phyloP scores from a whole-genome alignment of 805 yeast genomes.

The Kodamaea restingae region DNA sequence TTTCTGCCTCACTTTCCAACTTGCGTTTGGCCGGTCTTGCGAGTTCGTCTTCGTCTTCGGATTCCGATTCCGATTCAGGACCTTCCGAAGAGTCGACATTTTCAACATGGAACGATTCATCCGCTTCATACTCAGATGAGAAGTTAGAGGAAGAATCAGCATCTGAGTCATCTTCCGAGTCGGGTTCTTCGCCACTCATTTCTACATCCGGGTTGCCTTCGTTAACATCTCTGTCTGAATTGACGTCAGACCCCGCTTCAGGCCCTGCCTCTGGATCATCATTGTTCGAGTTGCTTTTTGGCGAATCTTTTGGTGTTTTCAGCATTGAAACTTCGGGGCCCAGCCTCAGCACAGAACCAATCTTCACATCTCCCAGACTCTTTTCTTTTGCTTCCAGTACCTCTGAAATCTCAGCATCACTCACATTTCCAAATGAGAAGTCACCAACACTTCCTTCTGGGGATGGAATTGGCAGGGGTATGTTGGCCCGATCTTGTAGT shows the following conservation, averaged over 20 bases:
- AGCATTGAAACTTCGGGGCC: no score
- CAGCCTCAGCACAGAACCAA: no score
- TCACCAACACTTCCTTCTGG: constrained; percentile 1
- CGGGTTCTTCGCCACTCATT: neutral
- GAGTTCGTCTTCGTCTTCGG: constrained; percentile 5
- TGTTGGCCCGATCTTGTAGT: neutral
- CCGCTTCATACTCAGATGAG: constrained; percentile 4
- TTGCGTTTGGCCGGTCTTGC: constrained; percentile 2
- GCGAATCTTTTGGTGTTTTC: no score
- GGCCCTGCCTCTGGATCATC: no score
- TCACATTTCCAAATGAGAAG: neutral
- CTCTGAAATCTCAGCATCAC: neutral
- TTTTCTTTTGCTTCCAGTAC: no score
- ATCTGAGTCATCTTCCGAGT: no score
- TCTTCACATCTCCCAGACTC: no score
- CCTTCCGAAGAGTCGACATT: neutral
- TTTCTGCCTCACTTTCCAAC: constrained; percentile 2
- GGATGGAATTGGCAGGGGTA: neutral
- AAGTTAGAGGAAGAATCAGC: neutral
- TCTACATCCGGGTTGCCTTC: neutral
- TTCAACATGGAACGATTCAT: constrained; percentile 5
- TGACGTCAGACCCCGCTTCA: no score
- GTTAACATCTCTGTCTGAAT: no score
- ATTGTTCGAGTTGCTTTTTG: no score
- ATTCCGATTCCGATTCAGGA: constrained; percentile 1